Percentiles rank a stretch among this genome's conserved stretches.
Conservation (phyloP, 441 rosid species). For the Adansonia rubrostipa region DNA sequence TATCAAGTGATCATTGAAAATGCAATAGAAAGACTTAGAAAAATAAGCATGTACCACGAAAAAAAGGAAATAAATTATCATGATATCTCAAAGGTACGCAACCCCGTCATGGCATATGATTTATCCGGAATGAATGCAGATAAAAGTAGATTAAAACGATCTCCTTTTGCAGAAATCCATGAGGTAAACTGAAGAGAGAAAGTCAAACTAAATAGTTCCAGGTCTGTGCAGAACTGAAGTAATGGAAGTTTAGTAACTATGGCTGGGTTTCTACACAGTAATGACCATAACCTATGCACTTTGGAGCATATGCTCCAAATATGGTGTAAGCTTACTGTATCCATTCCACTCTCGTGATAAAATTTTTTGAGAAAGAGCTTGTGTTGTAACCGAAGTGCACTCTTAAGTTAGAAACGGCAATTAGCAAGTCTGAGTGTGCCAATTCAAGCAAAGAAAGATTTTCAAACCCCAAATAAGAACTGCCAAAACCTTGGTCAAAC, state of each 20-base stretch:
- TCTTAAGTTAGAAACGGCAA: not conserved
- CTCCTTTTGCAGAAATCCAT: not conserved
- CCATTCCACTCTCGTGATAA: not conserved
- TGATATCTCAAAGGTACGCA: not conserved
- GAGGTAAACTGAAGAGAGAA: not conserved
- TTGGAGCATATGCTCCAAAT: not conserved
- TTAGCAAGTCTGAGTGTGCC: not conserved
- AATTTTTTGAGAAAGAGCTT: not conserved
- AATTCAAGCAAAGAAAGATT: not conserved
- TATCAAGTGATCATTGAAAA: constrained; percentile 18
- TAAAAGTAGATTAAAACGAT: not conserved
- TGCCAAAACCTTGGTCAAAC: not conserved
- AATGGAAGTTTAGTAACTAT: not conserved
- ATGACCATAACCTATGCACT: not conserved
- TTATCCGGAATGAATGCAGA: not conserved
- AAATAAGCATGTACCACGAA: not conserved
- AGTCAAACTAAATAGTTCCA: not conserved
- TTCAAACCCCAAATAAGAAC: not conserved
- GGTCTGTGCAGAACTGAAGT: not conserved
- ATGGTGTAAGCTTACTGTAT: not conserved
- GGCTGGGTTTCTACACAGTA: not conserved
- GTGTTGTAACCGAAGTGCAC: not conserved
- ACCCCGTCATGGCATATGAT: constrained; percentile 2
- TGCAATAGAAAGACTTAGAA: not conserved
- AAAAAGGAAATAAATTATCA: not conserved